phyloP scores from a whole-genome alignment of 257 asterid species.

The Hygrophila difformis region DNA sequence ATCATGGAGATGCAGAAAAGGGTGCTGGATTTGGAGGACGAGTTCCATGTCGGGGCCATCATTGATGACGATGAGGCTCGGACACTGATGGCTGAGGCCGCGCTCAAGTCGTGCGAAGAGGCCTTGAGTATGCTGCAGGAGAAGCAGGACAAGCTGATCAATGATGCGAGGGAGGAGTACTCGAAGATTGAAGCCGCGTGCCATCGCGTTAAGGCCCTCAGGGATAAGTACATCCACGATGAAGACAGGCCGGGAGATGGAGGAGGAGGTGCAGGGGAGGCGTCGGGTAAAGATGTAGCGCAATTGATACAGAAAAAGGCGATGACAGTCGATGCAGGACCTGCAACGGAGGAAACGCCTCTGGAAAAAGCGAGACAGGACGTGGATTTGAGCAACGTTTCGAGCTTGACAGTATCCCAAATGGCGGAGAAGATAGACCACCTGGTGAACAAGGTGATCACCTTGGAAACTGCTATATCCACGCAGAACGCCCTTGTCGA shows the following conservation, averaged over 20 bases:
- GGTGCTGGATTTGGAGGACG: constrained; percentile 37
- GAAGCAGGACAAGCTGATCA: constrained; percentile 26
- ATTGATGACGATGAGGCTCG: constrained; percentile 51
- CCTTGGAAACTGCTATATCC: constrained; percentile 46
- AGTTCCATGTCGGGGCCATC: constrained; percentile 26
- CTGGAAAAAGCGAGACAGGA: constrained; percentile 2
- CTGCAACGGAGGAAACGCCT: background rate
- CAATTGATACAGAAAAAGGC: constrained; percentile 13
- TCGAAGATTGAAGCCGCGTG: constrained; percentile 34
- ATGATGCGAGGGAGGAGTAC: constrained; percentile 32
- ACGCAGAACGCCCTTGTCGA: constrained; percentile 46
- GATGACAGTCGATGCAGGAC: background rate
- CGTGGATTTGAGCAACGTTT: constrained; percentile 11
- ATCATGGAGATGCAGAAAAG: constrained; percentile 38
- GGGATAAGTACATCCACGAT: constrained; percentile 16
- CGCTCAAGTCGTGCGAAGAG: constrained; percentile 40
- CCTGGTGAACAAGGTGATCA: constrained; percentile 45
- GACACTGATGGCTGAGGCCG: constrained; percentile 46
- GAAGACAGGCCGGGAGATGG: background rate
- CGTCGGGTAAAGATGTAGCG: background rate
- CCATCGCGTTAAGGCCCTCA: constrained; percentile 24
- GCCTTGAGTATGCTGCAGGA: constrained; percentile 30
- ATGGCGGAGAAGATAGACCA: constrained; percentile 50
- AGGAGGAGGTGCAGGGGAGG: background rate
- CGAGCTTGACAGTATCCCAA: constrained; percentile 21